These are phyloP conservation scores for Gracilaria caudata DNA, from an alignment of 23 red algal species.

Conservation along the genomic window DNA sequence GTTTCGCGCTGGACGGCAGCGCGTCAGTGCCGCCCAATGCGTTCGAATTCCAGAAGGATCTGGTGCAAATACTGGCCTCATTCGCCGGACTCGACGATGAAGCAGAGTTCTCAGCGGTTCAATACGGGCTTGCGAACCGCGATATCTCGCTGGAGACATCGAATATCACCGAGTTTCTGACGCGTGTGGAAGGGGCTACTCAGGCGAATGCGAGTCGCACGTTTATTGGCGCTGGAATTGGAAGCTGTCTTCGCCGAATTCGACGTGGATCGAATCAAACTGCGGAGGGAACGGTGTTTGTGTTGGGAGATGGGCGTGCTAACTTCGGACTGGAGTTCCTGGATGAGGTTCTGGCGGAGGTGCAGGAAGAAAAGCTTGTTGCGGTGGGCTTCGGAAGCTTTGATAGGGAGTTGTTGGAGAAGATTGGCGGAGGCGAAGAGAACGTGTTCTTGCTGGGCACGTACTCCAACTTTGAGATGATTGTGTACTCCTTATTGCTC, in stretches of 20 bases:
- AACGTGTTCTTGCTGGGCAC: slow-evolving; percentile 11
- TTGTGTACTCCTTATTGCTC: slow-evolving; percentile 20
- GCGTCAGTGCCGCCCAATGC: background rate
- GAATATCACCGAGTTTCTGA: slow-evolving; percentile 17
- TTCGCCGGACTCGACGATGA: slow-evolving; percentile 24
- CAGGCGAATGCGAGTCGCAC: slow-evolving; percentile 15
- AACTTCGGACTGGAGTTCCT: slow-evolving; percentile 15
- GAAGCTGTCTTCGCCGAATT: slow-evolving; percentile 25
- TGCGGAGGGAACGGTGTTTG: slow-evolving; percentile 7
- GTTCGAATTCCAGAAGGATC: slow-evolving; percentile 31
- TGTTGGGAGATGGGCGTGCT: slow-evolving; percentile 28
- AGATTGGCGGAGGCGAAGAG: background rate
- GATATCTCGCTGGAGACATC: slow-evolving; percentile 17
- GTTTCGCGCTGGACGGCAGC: slow-evolving; percentile 29
- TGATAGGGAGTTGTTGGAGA: slow-evolving; percentile 13
- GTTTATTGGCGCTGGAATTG: slow-evolving; percentile 23
- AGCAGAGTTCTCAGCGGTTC: slow-evolving; percentile 34
- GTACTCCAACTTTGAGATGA: slow-evolving; percentile 32
- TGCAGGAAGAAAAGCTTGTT: background rate
- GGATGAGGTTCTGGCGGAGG: slow-evolving; percentile 7
- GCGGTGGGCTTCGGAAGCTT: slow-evolving; percentile 15
- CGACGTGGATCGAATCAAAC: background rate
- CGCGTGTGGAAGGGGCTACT: background rate
- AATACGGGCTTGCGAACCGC: slow-evolving; percentile 17
- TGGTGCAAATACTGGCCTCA: slow-evolving; percentile 20